These are phyloP conservation scores for Cryptosporidium canis DNA, from an alignment of 169 alveolate species.

Conservation along the genomic window DNA sequence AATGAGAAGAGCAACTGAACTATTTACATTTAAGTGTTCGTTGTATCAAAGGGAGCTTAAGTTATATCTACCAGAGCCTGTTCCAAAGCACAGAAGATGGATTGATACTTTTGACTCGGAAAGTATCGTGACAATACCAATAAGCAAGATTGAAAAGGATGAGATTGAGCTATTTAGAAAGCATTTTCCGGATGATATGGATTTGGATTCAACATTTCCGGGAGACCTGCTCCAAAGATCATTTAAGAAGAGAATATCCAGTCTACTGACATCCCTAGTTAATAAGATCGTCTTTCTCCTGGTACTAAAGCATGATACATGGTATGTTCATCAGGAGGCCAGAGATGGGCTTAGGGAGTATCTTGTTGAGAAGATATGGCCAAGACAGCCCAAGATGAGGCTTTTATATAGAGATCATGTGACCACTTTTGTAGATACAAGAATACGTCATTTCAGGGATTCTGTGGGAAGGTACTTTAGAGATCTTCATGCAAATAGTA, in stretches of 20 bases:
- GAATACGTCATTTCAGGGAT: conserved; percentile 67
- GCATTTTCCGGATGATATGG: conserved; percentile 49
- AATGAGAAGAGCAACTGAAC: conserved; percentile 70
- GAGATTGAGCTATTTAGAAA: conserved; percentile 58
- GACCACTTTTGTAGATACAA: conserved; percentile 68
- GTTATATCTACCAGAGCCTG: conserved; percentile 64
- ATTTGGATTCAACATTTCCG: conserved; percentile 55
- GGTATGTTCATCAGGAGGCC: conserved; percentile 73
- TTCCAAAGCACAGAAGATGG: conserved; percentile 73
- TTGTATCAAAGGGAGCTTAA: conserved; percentile 64
- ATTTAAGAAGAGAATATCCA: conserved; percentile 60
- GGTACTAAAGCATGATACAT: conserved; percentile 56
- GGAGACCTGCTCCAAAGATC: conserved; percentile 62
- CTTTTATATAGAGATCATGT: conserved; percentile 58
- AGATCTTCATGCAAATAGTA: conserved; percentile 68
- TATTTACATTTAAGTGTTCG: conserved; percentile 66
- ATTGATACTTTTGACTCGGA: conserved; percentile 71
- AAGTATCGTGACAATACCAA: conserved; percentile 63
- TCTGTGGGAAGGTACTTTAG: conserved; percentile 71
- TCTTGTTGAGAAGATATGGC: conserved; percentile 59
- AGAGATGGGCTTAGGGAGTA: conserved; percentile 69
- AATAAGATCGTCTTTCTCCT: conserved; percentile 56
- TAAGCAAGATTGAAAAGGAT: conserved; percentile 60
- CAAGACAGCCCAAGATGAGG: conserved; percentile 66
- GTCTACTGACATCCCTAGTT: conserved; percentile 49